These are phyloP conservation scores for Phalaenopsis equestris DNA, from an alignment of 106 monocot species.

Conservation along the genomic window DNA sequence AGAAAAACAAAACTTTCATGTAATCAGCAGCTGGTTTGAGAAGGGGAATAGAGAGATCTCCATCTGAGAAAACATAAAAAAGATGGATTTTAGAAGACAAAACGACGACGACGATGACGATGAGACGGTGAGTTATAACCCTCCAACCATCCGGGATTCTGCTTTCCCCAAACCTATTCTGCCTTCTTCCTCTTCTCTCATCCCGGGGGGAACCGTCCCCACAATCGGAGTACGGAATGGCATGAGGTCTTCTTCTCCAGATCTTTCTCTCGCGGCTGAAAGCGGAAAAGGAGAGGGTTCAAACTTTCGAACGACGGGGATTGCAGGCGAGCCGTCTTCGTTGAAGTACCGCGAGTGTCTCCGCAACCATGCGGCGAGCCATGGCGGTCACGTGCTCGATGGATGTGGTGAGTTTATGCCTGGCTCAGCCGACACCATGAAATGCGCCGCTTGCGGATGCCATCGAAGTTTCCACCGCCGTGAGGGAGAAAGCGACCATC, in stretches of 20 bases:
- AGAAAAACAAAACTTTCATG: no score
- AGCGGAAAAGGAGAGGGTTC: neutral
- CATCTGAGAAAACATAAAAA: neutral
- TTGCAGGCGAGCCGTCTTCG: neutral
- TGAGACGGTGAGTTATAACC: constrained; percentile 2
- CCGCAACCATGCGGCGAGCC: constrained; percentile 49
- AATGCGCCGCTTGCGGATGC: constrained; percentile 78
- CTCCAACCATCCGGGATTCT: constrained; percentile 18
- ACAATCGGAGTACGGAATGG: constrained; percentile 1
- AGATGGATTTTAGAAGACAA: constrained; percentile 12
- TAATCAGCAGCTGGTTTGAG: neutral
- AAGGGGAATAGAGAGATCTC: neutral
- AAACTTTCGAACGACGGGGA: neutral
- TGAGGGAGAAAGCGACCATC: constrained; percentile 1
- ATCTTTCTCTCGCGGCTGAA: neutral
- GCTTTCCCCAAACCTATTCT: constrained; percentile 33
- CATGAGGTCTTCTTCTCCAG: neutral
- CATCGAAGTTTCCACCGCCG: constrained; percentile 80
- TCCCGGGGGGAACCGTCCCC: constrained; percentile 4
- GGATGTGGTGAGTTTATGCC: constrained; percentile 66
- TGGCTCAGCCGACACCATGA: constrained; percentile 20
- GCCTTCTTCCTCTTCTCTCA: constrained; percentile 32
- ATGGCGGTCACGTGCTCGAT: constrained; percentile 48
- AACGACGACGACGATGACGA: constrained; percentile 10
- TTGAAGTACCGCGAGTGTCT: constrained; percentile 39